Conservation (phyloP, 148 eudicot genomes). For the Rhododendron simsii region DNA sequence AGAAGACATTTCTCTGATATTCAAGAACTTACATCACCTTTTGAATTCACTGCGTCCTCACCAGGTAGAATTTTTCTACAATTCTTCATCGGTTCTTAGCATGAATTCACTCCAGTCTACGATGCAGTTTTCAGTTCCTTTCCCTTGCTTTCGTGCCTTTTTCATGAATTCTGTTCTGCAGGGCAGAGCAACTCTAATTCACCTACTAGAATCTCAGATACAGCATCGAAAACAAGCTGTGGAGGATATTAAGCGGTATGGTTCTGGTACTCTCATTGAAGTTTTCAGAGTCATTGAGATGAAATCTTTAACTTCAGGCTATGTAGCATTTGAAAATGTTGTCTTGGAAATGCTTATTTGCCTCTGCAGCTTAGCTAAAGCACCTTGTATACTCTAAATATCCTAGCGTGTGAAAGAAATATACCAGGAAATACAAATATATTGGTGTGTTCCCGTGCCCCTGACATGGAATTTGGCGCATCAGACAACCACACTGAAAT, state of each 20-base stretch:
- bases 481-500: not conserved
- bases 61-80: constrained; percentile 44
- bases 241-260: constrained; percentile 83
- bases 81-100: not conserved
- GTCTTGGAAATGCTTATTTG: not conserved
- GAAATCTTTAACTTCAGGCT: not conserved
- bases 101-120: not conserved
- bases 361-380: not conserved
- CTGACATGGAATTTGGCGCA: not conserved
- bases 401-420: not conserved
- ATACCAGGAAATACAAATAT: not conserved
- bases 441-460: not conserved
- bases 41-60: constrained; percentile 91
- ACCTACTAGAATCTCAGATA: constrained; percentile 87
- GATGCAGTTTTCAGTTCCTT: not conserved
- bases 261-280: not conserved
- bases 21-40: constrained; percentile 87
- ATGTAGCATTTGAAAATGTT: not conserved
- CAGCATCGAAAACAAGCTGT: constrained; percentile 81
- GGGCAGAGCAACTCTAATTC: constrained; percentile 92
- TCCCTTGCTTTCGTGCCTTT: not conserved
- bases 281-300: not conserved
- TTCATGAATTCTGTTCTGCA: constrained; percentile 8
- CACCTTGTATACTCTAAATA: not conserved
- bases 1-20: constrained; percentile 84